Evolutionary conservation across 2,329 filamentous ascomycete species (phyloP).

Genomic region (Hawksworthiomyces lignivorus): DNA sequence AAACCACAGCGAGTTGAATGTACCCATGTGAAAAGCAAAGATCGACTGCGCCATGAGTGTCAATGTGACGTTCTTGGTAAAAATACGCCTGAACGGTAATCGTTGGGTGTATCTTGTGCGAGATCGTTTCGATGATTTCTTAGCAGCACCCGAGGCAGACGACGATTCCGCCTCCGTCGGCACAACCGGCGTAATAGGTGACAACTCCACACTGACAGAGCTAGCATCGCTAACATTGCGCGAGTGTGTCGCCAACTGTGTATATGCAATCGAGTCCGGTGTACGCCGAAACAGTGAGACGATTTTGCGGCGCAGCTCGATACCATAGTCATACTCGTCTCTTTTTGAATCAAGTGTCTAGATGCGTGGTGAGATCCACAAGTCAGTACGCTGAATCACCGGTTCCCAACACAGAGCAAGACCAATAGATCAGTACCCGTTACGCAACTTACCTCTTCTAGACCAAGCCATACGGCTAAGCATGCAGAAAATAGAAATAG

Average conservation of each 20-base stretch:
- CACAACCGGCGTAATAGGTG: conserved; percentile 15
- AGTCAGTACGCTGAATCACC: no score
- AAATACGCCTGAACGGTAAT: conserved; percentile 46
- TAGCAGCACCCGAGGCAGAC: background rate
- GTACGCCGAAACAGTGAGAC: conserved; percentile 20
- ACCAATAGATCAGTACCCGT: no score
- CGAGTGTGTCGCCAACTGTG: conserved; percentile 24
- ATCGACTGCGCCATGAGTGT: conserved; percentile 60
- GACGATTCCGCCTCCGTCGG: conserved; percentile 2
- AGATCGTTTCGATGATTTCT: background rate
- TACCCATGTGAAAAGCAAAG: conserved; percentile 64
- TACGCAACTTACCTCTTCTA: conserved; percentile 43
- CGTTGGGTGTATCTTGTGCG: conserved; percentile 33
- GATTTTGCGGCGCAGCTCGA: conserved; percentile 35
- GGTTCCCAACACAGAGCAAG: no score
- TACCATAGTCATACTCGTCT: conserved; percentile 34
- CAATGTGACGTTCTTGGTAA: conserved; percentile 45
- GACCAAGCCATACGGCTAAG: conserved; percentile 38
- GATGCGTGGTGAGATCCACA: background rate
- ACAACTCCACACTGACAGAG: conserved; percentile 25
- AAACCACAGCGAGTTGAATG: conserved; percentile 70
- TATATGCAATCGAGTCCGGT: conserved; percentile 22
- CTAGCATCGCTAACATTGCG: conserved; percentile 13
- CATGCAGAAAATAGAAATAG: conserved; percentile 37
- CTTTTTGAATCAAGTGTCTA: conserved; percentile 40